Percentiles rank a stretch among this genome's conserved stretches.
phyloP scores from a whole-genome alignment of 2,329 filamentous ascomycete genomes.

The Botrytis tulipae region DNA sequence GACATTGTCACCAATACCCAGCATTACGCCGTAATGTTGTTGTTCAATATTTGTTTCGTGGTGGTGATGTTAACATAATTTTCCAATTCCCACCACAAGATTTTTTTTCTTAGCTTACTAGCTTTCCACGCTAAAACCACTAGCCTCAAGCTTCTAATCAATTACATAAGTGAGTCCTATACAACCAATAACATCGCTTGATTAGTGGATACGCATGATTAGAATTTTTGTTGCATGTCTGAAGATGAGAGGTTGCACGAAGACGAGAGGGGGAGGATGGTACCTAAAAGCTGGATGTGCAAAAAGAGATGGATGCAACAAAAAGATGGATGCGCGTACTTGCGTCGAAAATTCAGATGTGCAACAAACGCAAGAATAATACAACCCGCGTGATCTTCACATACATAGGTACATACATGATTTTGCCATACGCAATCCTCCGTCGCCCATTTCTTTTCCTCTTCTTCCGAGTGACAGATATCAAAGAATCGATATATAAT shows the following conservation, averaged over 20 bases:
- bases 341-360: neutral
- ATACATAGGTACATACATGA: neutral
- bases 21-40: neutral
- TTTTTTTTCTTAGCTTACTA: neutral
- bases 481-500: too few species aligned
- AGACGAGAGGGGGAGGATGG: neutral
- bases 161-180: neutral
- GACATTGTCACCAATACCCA: neutral
- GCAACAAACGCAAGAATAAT: neutral
- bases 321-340: neutral
- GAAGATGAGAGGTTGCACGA: neutral
- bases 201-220: neutral
- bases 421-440: neutral
- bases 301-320: too few species aligned
- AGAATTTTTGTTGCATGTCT: neutral
- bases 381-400: neutral
- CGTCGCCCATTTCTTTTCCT: neutral
- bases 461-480: too few species aligned
- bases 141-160: neutral
- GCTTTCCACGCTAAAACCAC: neutral
- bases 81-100: neutral
- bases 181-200: fast-evolving
- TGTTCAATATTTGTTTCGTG: neutral
- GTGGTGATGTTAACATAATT: neutral
- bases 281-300: too few species aligned